A percentile compares a stretch with the other conserved stretches of the same genome.
phyloP scores from a whole-genome alignment of 257 asterid species.

The Anisodus tanguticus region DNA sequence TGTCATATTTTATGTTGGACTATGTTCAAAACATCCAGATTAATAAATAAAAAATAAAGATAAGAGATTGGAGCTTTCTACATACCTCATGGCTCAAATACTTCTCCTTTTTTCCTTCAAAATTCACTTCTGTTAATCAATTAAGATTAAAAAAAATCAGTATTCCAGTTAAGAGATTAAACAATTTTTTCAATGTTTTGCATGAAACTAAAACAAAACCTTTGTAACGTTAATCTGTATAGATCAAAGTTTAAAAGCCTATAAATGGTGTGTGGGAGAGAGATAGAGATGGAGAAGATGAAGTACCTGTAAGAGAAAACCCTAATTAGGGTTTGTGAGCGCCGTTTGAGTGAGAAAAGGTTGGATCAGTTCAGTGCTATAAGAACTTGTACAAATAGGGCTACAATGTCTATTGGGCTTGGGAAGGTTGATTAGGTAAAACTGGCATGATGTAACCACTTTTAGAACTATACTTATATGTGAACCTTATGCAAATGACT shows the following conservation, averaged over 20 bases:
- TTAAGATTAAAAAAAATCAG: neutral
- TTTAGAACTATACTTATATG: neutral
- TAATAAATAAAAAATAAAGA: neutral
- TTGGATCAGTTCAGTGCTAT: neutral
- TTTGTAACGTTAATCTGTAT: neutral
- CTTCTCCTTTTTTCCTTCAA: neutral
- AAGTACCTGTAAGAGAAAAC: constrained; percentile 10
- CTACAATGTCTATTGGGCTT: constrained; percentile 21
- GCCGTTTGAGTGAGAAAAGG: neutral
- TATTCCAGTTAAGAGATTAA: neutral
- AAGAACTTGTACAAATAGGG: neutral
- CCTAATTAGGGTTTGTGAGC: constrained; percentile 23
- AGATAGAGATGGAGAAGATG: neutral
- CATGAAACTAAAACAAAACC: neutral
- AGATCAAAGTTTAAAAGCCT: neutral
- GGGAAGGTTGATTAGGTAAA: neutral
- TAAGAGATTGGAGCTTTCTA: neutral
- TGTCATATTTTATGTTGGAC: too few species aligned
- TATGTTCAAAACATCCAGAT: neutral
- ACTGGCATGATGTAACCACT: neutral
- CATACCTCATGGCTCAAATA: constrained; percentile 29
- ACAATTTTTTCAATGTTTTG: neutral
- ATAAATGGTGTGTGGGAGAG: neutral
- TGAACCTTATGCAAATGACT: too few species aligned
- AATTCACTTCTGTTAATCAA: neutral